Base-by-base conservation (phyloP, 2,329 filamentous ascomycete genomes). In the Venturia carpophila region DNA sequence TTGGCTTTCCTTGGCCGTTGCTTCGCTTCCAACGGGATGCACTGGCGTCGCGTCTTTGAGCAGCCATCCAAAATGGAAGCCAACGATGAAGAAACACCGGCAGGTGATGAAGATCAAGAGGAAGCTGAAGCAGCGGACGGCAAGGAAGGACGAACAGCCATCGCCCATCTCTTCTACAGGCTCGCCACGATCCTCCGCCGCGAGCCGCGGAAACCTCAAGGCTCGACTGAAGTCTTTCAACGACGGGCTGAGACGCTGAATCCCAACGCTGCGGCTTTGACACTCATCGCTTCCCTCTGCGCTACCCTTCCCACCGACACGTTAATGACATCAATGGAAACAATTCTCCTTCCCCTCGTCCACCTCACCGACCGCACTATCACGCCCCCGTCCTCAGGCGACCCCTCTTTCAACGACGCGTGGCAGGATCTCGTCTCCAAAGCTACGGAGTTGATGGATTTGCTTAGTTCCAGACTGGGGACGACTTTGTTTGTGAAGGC, bases 401-500 rank as follows among this genome's bases (percentile, higher is more conserved):
- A 93, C 70, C 84, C 87, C 65, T 73, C 78, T 0, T 93, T 92
- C 79, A 85, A 83, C 69, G 79, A 82, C 6, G 83, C 82, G 24
- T 88, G 92, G 74, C 88, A 91, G 68, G 80, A 80, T 0, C 79
- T 99, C 42, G 86, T 88, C 69, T 82, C 84, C 49, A 87, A 87
- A 66, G 88, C 90, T 5, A 84, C 88, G 69, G 89, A 93, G 70
- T 80, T 92, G 13, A 87, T 97, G 79, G 89, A 91, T 68, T 78
- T 83, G n/a, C 74, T 99, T 66, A 92, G 96, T 78, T 88, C 87
- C 79, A 92, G 90, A 73, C 81, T 96, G 63, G 94, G 93, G 49
- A 91, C 89, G 1, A 84, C 86, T 0, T 85, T 85, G 67, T 99
- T 92, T 77, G 86, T 92, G n/a, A 81, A 82, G 64, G 82, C 87